These are phyloP conservation scores for Jatropha multifida DNA, from an alignment of 441 rosid genomes.

Conservation along the genomic window DNA sequence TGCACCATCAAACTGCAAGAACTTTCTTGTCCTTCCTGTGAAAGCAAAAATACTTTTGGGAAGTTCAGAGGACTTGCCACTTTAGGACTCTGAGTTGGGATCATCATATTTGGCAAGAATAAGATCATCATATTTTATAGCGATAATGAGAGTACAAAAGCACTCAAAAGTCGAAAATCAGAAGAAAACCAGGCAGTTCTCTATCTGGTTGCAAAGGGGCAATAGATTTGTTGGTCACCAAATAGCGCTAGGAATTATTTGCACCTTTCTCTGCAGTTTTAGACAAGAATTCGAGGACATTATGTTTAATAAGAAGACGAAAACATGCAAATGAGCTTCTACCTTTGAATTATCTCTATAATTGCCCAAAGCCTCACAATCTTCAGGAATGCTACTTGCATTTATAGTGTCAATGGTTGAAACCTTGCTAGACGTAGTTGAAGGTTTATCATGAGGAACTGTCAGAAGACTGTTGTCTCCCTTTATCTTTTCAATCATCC, in stretches of 20 bases:
- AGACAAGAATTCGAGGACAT: neutral
- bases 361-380: slow-evolving; percentile 17
- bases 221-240: neutral
- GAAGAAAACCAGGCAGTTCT: slow-evolving; percentile 1
- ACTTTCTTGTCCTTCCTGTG: neutral
- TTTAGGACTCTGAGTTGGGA: no score
- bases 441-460: slow-evolving; percentile 31
- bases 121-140: no score
- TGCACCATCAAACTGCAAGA: neutral
- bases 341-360: slow-evolving; percentile 53
- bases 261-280: slow-evolving; percentile 5
- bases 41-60: neutral
- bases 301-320: slow-evolving; percentile 4
- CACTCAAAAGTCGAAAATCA: neutral
- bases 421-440: slow-evolving; percentile 12
- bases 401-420: slow-evolving; percentile 37
- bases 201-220: neutral
- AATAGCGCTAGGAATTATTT: neutral
- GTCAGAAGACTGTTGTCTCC: slow-evolving; percentile 27
- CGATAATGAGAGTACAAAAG: neutral
- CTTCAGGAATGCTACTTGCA: slow-evolving; percentile 35
- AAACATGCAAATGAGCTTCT: slow-evolving; percentile 24
- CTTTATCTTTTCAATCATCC: slow-evolving; percentile 32
- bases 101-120: neutral
- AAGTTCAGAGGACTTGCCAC: neutral